phyloP scores from a whole-genome alignment of 2,329 filamentous ascomycete genomes.

The Colletotrichum horii region DNA sequence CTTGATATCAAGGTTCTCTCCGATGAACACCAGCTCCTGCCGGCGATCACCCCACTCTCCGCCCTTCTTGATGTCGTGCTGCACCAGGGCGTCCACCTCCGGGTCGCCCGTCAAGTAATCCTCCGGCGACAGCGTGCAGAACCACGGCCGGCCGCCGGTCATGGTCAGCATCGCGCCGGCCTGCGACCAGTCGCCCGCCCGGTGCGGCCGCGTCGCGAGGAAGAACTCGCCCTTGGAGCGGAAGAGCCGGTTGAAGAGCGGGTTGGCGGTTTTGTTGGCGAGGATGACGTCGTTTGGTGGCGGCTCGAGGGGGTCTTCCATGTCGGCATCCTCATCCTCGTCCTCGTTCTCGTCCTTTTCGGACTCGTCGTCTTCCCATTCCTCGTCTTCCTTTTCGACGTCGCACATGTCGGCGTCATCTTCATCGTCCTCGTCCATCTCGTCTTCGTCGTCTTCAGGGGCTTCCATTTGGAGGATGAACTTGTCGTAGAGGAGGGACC shows the following conservation, averaged over 20 bases:
- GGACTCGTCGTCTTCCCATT: constrained; percentile 34
- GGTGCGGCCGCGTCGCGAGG: constrained; percentile 62
- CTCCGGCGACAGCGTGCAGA: constrained; percentile 61
- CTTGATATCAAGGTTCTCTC: constrained; percentile 62
- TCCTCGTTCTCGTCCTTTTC: constrained; percentile 27
- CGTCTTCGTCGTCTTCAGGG: constrained; percentile 32
- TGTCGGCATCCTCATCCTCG: constrained; percentile 26
- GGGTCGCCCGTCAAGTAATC: constrained; percentile 53
- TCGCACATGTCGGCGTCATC: constrained; percentile 36
- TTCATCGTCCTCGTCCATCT: constrained; percentile 28
- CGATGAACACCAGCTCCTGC: constrained; percentile 78
- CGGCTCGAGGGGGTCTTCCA: constrained; percentile 32
- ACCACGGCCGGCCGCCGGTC: constrained; percentile 60
- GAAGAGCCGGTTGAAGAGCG: constrained; percentile 59
- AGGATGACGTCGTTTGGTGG: constrained; percentile 51
- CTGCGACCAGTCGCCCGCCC: constrained; percentile 66
- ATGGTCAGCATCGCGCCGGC: constrained; percentile 69
- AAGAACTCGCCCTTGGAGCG: constrained; percentile 69
- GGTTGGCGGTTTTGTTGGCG: constrained; percentile 58
- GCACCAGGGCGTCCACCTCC: constrained; percentile 52
- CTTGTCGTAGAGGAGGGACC: constrained; percentile 50
- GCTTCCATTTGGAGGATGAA: constrained; percentile 56
- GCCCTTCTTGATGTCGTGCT: constrained; percentile 55
- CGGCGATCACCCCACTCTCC: constrained; percentile 72
- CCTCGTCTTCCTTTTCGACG: constrained; percentile 12